Evolutionary conservation across 192 early-diverging fungal species (phyloP), one percentile per base, ranked within the genome.

Genomic region (Coemansia sp.): DNA sequence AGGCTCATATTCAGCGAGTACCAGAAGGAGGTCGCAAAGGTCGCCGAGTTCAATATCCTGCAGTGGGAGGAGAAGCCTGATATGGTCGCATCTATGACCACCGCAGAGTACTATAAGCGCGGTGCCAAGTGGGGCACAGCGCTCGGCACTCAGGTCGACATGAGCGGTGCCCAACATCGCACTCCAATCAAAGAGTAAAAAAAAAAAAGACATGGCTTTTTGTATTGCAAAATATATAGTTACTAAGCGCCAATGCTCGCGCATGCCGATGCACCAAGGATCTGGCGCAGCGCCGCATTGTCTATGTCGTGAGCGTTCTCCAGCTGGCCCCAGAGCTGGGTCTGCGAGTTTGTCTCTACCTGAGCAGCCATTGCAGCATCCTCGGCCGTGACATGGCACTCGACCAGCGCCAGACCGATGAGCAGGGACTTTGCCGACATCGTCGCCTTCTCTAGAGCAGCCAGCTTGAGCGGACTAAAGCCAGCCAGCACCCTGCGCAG

Each of bases 341-440:
- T 97, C 83, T 99, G 97, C 15, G 93, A 83, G 67, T 84, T 78
- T 3, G 93, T 88, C 74, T 99, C 97, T 10, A 96, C 86, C 43
- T 90, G 88, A 0, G 94, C 91, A 1, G 95, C 95, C 45, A 64
- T 62, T 42, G 89, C 89, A 7, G 93, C 95, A 22, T 89, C 65
- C 62, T 95, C 92, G 0, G 88, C 94, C 4, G 86, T 83, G 42
- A 97, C 65, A 6, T 65, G 84, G 46, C 87, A 77, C 67, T 95
- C 87, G n/a, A 94, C 86, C 20, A 99, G 75, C n/a, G 93, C 94
- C 14, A 97, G 81, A 6, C 87, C 93, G 51, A 97, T 91, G 53
- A 99, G 79, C 78, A 96, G 95, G 29, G 93, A 94, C 82, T 97
- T 99, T 63, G 92, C 86, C 12, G 82, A 84, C 87, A 97, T 83